These are phyloP conservation scores for Yamadazyma taylorii DNA, from an alignment of 1,139 yeast genomes.

Conservation along the genomic window DNA sequence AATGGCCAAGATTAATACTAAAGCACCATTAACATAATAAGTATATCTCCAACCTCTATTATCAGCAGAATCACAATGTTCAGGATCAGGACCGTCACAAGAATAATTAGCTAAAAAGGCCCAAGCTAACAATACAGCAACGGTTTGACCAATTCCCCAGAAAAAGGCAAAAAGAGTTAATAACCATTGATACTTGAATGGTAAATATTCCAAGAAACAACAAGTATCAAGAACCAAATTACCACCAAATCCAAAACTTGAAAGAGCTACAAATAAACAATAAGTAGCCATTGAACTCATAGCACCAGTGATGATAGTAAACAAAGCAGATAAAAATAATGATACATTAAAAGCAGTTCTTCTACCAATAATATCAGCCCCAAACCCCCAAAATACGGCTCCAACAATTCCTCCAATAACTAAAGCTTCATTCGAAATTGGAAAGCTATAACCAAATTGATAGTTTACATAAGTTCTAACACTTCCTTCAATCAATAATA, in stretches of 20 bases:
- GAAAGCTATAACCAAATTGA: conserved; percentile 38
- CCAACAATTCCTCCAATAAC: conserved; percentile 55
- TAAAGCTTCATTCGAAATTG: conserved; percentile 28
- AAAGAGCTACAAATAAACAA: conserved; percentile 47
- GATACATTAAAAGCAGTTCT: conserved; percentile 56
- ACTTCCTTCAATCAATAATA: conserved; percentile 41
- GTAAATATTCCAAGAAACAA: conserved; percentile 58
- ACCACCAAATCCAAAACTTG: conserved; percentile 56
- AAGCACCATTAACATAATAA: conserved; percentile 53
- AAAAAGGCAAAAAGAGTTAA: conserved; percentile 57
- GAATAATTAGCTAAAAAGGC: conserved; percentile 52
- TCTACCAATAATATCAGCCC: conserved; percentile 62
- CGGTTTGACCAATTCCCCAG: conserved; percentile 66
- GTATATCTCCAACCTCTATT: conserved; percentile 66
- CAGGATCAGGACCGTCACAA: conserved; percentile 33
- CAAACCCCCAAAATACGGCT: conserved; percentile 56
- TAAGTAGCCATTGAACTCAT: conserved; percentile 49
- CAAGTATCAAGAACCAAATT: conserved; percentile 62
- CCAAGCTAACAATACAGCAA: conserved; percentile 56
- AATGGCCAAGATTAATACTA: conserved; percentile 50
- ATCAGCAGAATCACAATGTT: conserved; percentile 41
- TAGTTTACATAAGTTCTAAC: conserved; percentile 41
- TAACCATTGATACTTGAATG: conserved; percentile 52
- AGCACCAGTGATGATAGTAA: conserved; percentile 55
- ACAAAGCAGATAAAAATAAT: conserved; percentile 48